Base-by-base conservation (phyloP, 1,284 basidiomycete species). In the Malassezia yamatoensis region DNA sequence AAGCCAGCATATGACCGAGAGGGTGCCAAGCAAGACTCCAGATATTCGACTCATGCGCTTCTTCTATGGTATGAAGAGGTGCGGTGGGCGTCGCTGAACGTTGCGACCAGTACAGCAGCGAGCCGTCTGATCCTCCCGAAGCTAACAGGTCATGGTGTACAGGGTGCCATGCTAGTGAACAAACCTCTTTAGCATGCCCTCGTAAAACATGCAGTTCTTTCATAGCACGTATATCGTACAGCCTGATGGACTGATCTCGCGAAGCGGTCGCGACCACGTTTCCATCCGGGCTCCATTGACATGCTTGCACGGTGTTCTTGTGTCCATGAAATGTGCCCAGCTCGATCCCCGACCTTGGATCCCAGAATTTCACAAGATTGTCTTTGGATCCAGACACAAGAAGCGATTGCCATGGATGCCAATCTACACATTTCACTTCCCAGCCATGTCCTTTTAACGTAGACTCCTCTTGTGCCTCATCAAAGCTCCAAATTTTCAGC, bases 351-450 rank as follows among this genome's bases (percentile, higher is more conserved):
- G 61, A 45, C 12, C 70, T 81, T 7, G 93, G 94, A 77, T 98
- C 93, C 93, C 93, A 98, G 76, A 98, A 96, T 72, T 96, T 98
- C 76, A 98, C 90, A 64, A 90, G 82, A 76, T 96, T 96, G 76
- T 98, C 94, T 77, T 96, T 96, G 70, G 87, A 88, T 24, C 94
- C 93, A 1, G 87, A 37, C 2, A 88, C 89, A 16, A 98, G 81
- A 6, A 98, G 79, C 3, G 93, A 91, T 76, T 96, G 96, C 3
- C 85, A 89, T 4, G 90, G 88, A 77, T 98, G 93, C 93, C 93
- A 98, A 78, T 96, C 87, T 1, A 96, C 88, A 66, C 90, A 96
- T 73, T 93, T 88, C 29, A 96, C 93, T 70, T 98, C 93, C 91
- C 93, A 98, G 2, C 91, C 91, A 70, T 98, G 93, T 9, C 90